Conservation (phyloP, 352 stramenopile species). For the Vaucheria bursata region DNA sequence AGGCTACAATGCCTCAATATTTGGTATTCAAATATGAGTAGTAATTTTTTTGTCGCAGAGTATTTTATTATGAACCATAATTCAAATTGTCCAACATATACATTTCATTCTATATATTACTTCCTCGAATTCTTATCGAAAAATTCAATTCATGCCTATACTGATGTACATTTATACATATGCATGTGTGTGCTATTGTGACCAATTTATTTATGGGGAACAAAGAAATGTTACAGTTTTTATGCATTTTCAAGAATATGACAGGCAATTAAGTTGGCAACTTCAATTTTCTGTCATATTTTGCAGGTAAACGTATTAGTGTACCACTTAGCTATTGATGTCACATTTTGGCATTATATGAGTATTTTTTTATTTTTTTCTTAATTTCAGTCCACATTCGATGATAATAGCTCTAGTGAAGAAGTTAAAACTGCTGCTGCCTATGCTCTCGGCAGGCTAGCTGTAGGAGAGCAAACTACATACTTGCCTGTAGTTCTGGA, state of each 20-base stretch:
- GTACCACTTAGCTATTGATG: neutral
- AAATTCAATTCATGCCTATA: too few species aligned
- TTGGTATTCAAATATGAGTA: too few species aligned
- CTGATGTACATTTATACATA: too few species aligned
- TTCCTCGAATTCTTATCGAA: too few species aligned
- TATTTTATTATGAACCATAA: too few species aligned
- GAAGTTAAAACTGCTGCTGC: constrained; percentile 91
- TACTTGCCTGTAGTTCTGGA: constrained; percentile 77
- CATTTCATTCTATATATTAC: too few species aligned
- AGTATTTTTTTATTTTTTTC: neutral
- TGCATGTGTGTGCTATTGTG: too few species aligned
- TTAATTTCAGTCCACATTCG: constrained; percentile 55
- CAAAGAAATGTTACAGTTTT: neutral
- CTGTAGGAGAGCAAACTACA: constrained; percentile 78
- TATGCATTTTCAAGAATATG: neutral
- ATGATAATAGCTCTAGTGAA: constrained; percentile 65
- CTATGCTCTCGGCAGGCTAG: constrained; percentile 87
- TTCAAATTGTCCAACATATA: too few species aligned
- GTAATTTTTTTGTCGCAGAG: too few species aligned
- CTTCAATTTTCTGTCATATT: neutral
- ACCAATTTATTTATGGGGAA: neutral
- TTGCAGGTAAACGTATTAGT: neutral
- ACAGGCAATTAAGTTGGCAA: neutral
- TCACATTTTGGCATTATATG: neutral
- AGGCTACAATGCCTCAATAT: too few species aligned